Conservation (phyloP, 192 early-diverging fungal genomes). For the Coemansia sp. region DNA sequence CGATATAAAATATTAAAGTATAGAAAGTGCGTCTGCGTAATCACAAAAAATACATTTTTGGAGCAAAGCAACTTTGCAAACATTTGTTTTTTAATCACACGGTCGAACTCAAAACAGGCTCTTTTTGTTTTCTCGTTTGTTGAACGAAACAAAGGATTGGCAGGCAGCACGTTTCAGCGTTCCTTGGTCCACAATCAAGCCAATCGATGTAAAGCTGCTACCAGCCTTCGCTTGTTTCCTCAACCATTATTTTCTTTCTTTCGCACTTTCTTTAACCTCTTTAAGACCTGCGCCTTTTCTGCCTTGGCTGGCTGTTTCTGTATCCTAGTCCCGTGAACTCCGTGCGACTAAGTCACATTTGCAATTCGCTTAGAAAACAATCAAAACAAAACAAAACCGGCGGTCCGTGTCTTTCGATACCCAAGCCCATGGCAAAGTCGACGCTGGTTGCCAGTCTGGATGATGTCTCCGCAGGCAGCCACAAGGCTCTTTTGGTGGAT, state of each 20-base stretch:
- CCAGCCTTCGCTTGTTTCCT: neutral
- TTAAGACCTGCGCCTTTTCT: neutral
- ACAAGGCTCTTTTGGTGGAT: slow-evolving; percentile 18
- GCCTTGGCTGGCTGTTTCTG: neutral
- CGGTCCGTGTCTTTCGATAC: no score
- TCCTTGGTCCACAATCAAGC: neutral
- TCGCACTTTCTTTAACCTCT: neutral
- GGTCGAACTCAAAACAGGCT: no score
- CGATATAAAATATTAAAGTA: neutral
- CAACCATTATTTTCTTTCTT: neutral
- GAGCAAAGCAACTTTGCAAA: no score
- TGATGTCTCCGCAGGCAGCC: slow-evolving; percentile 23
- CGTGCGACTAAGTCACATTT: neutral
- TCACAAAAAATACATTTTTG: no score
- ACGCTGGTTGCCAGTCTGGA: slow-evolving; percentile 24
- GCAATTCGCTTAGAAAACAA: neutral
- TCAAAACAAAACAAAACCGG: neutral
- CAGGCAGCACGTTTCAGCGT: neutral
- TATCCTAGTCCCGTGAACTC: neutral
- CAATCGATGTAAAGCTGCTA: neutral
- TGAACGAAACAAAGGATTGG: slow-evolving; percentile 2
- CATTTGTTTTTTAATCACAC: no score
- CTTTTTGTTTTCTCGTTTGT: neutral
- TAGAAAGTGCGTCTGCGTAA: neutral
- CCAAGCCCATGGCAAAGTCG: neutral